Base-by-base conservation (phyloP, 2,329 filamentous ascomycete genomes). In the Chaetoscypha palmicola region DNA sequence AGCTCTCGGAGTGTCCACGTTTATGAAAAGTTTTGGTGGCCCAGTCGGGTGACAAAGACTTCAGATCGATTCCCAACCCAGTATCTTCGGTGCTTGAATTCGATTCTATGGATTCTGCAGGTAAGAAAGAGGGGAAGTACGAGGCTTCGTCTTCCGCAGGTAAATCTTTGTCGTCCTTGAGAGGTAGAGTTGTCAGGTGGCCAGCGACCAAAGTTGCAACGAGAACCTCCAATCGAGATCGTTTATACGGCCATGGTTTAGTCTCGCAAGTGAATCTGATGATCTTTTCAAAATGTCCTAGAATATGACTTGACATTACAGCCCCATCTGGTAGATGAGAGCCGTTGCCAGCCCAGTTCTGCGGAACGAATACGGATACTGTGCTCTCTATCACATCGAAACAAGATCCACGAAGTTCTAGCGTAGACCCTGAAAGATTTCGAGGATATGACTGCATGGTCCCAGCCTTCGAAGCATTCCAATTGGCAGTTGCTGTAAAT, bases 251-350 rank as follows among this genome's bases (percentile, higher is more conserved):
- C 42, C 42, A 44, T 16, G 12, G 11, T 16, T 44, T 44, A 8
- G 20, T 16, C 22, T 44, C 35, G n/a, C 42, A 44, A 14, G 32
- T 24, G 35, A 44, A 44, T 17, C 42, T 44, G 22, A 44, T 44
- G 26, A 44, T 44, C 28, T 44, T 44, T 14, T 44, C 42, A 22
- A 44, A 44, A 26, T 44, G 36, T 2, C 42, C 42, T n/a, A 44
- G 35, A 20, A 39, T 44, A 23, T 44, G 16, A 38, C 28, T 24
- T 11, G 42, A 44, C 28, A 44, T 44, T 10, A 44, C 20, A 20
- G 42, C 33, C 17, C 42, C 42, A 19, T 44, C 42, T 11, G 42
- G 42, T 19, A 44, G 16, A 5, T 28, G 24, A 34, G 24, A 38
- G n/a, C 42, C 35, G 23, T 32, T 35, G 14, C 35, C 30, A 7